Base-by-base conservation (phyloP, 1,139 yeast species). In the Kodamaea plutei region DNA sequence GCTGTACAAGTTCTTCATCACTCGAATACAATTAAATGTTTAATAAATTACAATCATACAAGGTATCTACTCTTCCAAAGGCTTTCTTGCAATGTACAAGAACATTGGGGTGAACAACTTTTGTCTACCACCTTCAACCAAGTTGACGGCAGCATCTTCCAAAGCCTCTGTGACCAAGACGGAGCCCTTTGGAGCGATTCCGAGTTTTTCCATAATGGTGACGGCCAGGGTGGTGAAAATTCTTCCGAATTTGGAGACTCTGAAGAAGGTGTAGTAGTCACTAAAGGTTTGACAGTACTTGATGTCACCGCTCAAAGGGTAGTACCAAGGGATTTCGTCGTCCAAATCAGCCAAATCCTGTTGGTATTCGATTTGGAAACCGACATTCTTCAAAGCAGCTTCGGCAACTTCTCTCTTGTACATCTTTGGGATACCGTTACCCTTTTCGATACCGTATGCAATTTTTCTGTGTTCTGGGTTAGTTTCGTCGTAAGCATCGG, bases 341-440 rank as follows among this genome's bases (percentile, higher is more conserved):
- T 76, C 78, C 39, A 67, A 64, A 43, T 79, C 87, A 34, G 98
- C 96, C 58, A 91, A 71, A 60, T 91, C 98, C 48, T 71, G 69
- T 61, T 79, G 76, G 56, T 73, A 75, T 50, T 75, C 73, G 47
- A 91, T 66, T 47, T 84, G 83, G 58, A 91, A 91, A 10, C 99
- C 99, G 44, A 87, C 96, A 33, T 72, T 73, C 58, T 77, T 70
- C 53, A 93, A 73, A 13, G 98, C 98, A 41, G 83, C 65, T 56
- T 78, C 82, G 27, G 98, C 97, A 50, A 87, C 96, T 42, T 79
- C 75, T 47, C 78, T 76, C 50, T 69, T 64, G 74, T 76, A 88
- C 98, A 91, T 91, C 69, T 91, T 89, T 57, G 98, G 97, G 52
- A 91, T 91, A 65, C 98, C 98, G 58, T 91, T 96, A 54, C 98